Conservation (phyloP, 1,284 basidiomycete genomes). For the Cryptococcus hybrid region DNA sequence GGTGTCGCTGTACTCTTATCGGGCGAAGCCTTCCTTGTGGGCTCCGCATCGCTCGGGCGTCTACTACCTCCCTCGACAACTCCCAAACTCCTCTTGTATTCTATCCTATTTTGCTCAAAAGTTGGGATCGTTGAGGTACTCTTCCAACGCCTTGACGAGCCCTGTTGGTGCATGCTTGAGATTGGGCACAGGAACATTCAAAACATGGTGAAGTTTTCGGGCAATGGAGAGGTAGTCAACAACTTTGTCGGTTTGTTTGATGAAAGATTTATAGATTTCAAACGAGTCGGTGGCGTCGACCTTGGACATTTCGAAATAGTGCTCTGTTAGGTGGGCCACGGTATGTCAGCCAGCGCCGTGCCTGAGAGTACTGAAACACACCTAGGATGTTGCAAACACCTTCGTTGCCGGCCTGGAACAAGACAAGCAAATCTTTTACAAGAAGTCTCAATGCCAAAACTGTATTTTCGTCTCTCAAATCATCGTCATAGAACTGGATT, state of each 20-base stretch:
- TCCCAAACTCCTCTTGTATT: slow-evolving; percentile 86
- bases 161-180: slow-evolving; percentile 94
- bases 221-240: slow-evolving; percentile 94
- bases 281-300: slow-evolving; percentile 84
- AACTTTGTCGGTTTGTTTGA: slow-evolving; percentile 88
- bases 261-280: slow-evolving; percentile 89
- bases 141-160: slow-evolving; percentile 86
- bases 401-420: slow-evolving; percentile 97
- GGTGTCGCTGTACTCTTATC: slow-evolving; percentile 7
- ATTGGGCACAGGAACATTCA: slow-evolving; percentile 92
- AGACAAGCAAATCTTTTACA: slow-evolving; percentile 93
- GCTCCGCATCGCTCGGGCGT: slow-evolving; percentile 11
- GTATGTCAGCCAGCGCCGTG: background rate
- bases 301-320: slow-evolving; percentile 99
- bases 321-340: slow-evolving; percentile 58
- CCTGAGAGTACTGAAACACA: slow-evolving; percentile 38
- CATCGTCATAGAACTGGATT: slow-evolving; percentile 84
- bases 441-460: slow-evolving; percentile 88
- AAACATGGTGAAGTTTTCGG: slow-evolving; percentile 83
- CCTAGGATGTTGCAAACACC: slow-evolving; percentile 96
- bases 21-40: background rate
- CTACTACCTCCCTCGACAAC: slow-evolving; percentile 59
- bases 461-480: slow-evolving; percentile 87
- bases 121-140: slow-evolving; percentile 92
- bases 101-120: slow-evolving; percentile 91